phyloP scores from a whole-genome alignment of 352 stramenopile genomes.

The Bremia lactucae region DNA sequence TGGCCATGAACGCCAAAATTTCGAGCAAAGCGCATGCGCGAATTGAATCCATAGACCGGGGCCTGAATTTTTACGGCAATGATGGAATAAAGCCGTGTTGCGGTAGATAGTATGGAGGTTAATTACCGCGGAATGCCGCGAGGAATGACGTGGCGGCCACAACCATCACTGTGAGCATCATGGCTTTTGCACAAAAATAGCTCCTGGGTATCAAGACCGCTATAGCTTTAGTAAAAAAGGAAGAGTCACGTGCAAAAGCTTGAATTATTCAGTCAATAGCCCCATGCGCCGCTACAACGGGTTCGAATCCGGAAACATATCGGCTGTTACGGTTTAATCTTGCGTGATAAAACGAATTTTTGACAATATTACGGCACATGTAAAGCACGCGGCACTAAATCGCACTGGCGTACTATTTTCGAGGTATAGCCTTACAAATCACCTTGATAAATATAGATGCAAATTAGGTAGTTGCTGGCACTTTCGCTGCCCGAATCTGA shows the following conservation, averaged over 20 bases:
- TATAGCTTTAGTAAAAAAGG: conserved; percentile 96
- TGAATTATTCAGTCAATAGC: conserved; percentile 64
- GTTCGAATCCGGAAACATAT: conserved; percentile 90
- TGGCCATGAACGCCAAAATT: conserved; percentile 89
- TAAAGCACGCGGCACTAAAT: too few species aligned
- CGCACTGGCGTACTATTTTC: too few species aligned
- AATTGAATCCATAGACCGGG: conserved; percentile 82
- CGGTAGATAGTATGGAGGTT: conserved; percentile 76
- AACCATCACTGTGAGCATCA: conserved; percentile 77
- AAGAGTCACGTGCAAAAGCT: conserved; percentile 75
- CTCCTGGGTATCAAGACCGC: conserved; percentile 92
- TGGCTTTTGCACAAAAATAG: conserved; percentile 73
- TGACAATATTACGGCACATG: too few species aligned
- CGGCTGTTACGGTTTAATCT: too few species aligned
- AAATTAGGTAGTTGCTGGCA: too few species aligned
- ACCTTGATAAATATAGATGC: too few species aligned
- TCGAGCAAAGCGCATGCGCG: conserved; percentile 79
- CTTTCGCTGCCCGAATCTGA: too few species aligned
- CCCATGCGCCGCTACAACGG: conserved; percentile 83
- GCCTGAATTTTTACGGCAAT: conserved; percentile 83
- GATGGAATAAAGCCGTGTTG: conserved; percentile 85
- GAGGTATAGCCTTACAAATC: too few species aligned
- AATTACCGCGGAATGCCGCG: conserved; percentile 77
- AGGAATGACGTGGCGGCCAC: conserved; percentile 85
- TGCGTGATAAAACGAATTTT: too few species aligned